These are phyloP conservation scores for Hirschioporus abietinus DNA, from an alignment of 768 basidiomycete genomes.

Conservation along the genomic window DNA sequence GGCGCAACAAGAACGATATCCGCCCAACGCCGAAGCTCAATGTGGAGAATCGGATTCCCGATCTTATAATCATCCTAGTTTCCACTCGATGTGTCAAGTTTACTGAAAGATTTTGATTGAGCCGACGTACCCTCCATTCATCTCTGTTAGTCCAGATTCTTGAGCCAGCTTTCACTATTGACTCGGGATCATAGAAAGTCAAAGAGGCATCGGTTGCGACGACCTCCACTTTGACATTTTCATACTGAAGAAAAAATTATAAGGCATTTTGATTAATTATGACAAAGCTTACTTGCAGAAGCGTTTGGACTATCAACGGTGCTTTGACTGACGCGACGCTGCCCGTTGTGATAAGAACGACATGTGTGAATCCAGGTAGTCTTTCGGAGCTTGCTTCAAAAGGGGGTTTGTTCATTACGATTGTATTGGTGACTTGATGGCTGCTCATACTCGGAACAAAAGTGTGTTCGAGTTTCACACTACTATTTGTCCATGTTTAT, in stretches of 20 bases:
- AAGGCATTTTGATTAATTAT: conserved; percentile 14
- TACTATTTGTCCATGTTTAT: too few relatives aligned
- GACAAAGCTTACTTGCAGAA: conserved; percentile 51
- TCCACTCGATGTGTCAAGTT: neutral
- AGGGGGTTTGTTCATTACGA: neutral
- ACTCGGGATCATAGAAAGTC: conserved; percentile 61
- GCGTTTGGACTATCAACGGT: conserved; percentile 78
- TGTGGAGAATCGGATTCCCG: conserved; percentile 92
- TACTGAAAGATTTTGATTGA: neutral
- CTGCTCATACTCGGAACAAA: too few relatives aligned
- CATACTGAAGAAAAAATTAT: conserved; percentile 43
- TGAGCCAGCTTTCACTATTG: conserved; percentile 46
- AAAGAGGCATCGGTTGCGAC: conserved; percentile 76
- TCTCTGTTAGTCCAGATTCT: conserved; percentile 86
- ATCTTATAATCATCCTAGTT: conserved; percentile 64
- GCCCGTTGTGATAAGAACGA: conserved; percentile 86
- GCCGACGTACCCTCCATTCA: conserved; percentile 78
- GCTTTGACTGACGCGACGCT: conserved; percentile 94
- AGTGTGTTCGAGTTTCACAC: too few relatives aligned
- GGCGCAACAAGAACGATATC: conserved; percentile 93
- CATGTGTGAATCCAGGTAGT: conserved; percentile 44
- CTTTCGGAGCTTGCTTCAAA: conserved; percentile 22
- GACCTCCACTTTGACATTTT: conserved; percentile 73
- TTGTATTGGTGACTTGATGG: too few relatives aligned
- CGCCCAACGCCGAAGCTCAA: conserved; percentile 92